Evolutionary conservation across 305 asterid genomes (phyloP), one percentile per base, ranked within the genome.

Genomic region (Solanum hybrid): DNA sequence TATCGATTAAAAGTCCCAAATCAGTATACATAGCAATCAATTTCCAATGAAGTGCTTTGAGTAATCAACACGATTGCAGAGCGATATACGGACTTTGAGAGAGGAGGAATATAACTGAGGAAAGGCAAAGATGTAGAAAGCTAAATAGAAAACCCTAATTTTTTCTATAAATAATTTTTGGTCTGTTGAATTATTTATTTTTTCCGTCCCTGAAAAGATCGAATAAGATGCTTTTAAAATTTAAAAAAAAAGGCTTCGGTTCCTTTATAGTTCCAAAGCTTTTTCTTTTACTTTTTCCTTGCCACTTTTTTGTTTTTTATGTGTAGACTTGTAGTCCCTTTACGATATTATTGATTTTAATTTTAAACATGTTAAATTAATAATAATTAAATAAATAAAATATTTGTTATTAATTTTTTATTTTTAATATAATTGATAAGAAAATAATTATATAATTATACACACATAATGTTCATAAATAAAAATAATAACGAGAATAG

Each of bases 91-190:
- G 33, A n/a, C 20, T 68, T 12, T 13, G 41, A 80, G 41, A 81
- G 41, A 70, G 7, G 20, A 86, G 4, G 24, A 80, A 41, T 41
- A 45, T 70, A 70, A 82, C 76, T 24, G 88, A 22, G 32, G 75
- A 37, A 78, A 83, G 84, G 57, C 79, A 75, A 41, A 61, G 90
- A 89, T 38, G 90, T 45, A 84, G 89, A 37, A 22, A 83, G 29
- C 38, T 80, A 68, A 10, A 86, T 20, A 84, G 45, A 90, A 90
- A 93, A 90, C 93, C 94, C 93, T 93, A 92, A 93, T 39, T 41
- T 41, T 41, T 41, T 87, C 82, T 88, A 51, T 84, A 51, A 29
- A 84, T 84, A 84, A 45, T 45, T 84, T 84, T 45, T 38, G 73
- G 88, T 51, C 75, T 84, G 31, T 31, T 84, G 76, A 84, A 84